Evolutionary conservation across 306 rosid species (phyloP).

Genomic region (Citrullus mucosospermus): DNA sequence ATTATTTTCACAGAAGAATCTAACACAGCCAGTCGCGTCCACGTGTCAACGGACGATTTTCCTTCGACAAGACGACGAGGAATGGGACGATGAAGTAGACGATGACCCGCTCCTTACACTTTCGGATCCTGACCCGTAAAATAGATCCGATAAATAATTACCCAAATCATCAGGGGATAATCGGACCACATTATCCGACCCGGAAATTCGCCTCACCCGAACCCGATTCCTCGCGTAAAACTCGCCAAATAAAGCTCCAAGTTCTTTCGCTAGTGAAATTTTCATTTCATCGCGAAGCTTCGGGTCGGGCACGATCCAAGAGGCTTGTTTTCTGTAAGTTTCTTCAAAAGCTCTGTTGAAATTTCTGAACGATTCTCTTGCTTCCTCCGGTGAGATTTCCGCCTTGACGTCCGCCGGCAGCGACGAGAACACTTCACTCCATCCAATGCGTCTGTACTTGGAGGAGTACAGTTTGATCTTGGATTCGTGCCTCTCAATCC

Average conservation of each 20-base stretch:
- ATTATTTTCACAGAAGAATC: background rate
- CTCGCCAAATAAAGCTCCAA: conserved; percentile 12
- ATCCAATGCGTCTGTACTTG: conserved; percentile 41
- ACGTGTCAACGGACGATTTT: conserved; percentile 10
- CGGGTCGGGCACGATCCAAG: conserved; percentile 42
- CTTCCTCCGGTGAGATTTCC: conserved; percentile 22
- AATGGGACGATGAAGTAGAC: conserved; percentile 3
- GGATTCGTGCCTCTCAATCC: conserved; percentile 31
- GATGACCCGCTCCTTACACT: conserved; percentile 21
- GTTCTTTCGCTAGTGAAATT: conserved; percentile 15
- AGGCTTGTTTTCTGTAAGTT: conserved; percentile 17
- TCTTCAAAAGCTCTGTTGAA: conserved; percentile 29
- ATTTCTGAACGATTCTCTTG: conserved; percentile 7
- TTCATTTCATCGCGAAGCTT: conserved; percentile 32
- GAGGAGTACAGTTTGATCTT: conserved; percentile 39
- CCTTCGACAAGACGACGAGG: conserved; percentile 10
- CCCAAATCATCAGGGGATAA: conserved; percentile 29
- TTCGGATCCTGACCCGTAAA: conserved; percentile 13
- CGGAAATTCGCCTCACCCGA: background rate
- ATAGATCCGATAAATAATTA: conserved; percentile 21
- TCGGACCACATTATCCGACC: background rate
- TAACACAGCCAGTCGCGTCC: background rate
- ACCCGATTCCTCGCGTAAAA: conserved; percentile 12
- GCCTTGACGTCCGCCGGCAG: conserved; percentile 24
- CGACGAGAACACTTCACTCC: conserved; percentile 28